These are phyloP conservation scores for Fennellomyces sp. DNA, from an alignment of 371 early-diverging fungal genomes.

Conservation along the genomic window DNA sequence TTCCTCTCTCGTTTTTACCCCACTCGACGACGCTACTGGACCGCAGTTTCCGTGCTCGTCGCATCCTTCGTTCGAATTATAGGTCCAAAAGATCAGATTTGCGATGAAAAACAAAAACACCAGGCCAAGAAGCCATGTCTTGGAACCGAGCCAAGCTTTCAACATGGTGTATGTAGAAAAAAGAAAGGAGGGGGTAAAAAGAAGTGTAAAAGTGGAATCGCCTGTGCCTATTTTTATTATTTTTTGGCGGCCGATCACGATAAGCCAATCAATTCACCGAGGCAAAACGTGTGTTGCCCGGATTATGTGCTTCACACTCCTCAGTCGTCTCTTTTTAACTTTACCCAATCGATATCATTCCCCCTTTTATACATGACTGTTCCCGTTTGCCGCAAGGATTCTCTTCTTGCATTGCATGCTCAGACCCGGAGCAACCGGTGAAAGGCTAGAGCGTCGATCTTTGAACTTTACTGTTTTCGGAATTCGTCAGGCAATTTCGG, in stretches of 20 bases:
- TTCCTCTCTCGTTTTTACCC: background rate
- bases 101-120: conserved; percentile 13
- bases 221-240: background rate
- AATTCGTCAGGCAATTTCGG: too few relatives aligned
- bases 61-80: conserved; percentile 14
- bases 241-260: background rate
- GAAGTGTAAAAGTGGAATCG: background rate
- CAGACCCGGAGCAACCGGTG: too few relatives aligned
- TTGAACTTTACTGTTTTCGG: too few relatives aligned
- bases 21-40: background rate
- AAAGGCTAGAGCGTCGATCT: too few relatives aligned
- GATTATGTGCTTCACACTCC: background rate
- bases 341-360: too few relatives aligned
- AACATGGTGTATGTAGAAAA: conserved; percentile 11
- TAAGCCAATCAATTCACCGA: background rate
- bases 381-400: too few relatives aligned
- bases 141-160: conserved; percentile 16
- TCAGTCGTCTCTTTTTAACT: background rate
- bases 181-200: conserved; percentile 3
- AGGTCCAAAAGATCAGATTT: conserved; percentile 17
- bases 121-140: conserved; percentile 14
- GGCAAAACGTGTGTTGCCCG: background rate
- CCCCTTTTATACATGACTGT: too few relatives aligned
- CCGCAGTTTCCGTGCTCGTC: conserved; percentile 8
- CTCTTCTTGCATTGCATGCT: too few relatives aligned